Evolutionary conservation across 2,329 filamentous ascomycete genomes (phyloP).

Genomic region (Colletotrichum aenigma): DNA sequence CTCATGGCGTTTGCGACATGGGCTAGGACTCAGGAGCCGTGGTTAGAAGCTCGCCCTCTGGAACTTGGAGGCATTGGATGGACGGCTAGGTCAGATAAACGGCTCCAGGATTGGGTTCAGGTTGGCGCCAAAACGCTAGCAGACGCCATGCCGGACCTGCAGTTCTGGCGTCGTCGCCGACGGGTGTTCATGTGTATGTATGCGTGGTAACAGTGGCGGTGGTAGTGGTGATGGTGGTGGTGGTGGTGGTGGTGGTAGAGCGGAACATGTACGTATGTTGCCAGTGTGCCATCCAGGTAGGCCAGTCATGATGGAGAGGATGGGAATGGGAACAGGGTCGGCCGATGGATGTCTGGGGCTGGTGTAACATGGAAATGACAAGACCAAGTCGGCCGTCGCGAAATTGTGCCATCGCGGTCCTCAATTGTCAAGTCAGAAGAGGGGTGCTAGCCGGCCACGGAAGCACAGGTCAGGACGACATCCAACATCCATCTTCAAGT

Average conservation of each 20-base stretch:
- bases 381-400: neutral
- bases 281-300: conserved; percentile 7
- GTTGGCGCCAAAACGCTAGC: conserved; percentile 8
- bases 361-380: neutral
- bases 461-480: neutral
- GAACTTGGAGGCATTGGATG: neutral
- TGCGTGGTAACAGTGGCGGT: neutral
- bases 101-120: neutral
- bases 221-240: neutral
- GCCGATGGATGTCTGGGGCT: neutral
- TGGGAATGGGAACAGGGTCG: neutral
- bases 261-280: neutral
- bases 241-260: neutral
- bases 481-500: neutral
- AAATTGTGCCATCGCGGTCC: conserved; percentile 11
- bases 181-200: neutral
- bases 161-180: conserved; percentile 3
- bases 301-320: neutral
- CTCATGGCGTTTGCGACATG: neutral
- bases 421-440: neutral
- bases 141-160: conserved; percentile 19
- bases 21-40: neutral
- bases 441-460: neutral
- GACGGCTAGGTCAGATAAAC: neutral
- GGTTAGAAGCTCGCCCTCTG: neutral